Evolutionary conservation across 2,329 filamentous ascomycete genomes (phyloP).

Genomic region (Cladorrhinum sp.): DNA sequence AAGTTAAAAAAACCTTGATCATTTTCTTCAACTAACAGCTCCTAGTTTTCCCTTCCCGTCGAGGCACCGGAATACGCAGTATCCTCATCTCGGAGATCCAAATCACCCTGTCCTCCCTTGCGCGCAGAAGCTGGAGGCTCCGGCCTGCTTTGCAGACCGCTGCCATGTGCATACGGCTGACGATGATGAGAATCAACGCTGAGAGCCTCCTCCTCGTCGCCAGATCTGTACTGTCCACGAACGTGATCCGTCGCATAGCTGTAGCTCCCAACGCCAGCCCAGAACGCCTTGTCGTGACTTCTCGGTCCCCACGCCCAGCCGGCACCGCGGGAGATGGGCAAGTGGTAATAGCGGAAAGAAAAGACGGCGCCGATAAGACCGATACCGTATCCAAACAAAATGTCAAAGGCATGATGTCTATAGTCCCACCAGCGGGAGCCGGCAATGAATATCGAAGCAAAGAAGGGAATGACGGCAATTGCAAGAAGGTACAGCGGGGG

Average conservation of each 20-base stretch:
- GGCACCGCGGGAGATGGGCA: constrained; percentile 72
- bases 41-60: not conserved
- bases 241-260: constrained; percentile 50
- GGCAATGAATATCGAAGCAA: constrained; percentile 75
- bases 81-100: constrained; percentile 12
- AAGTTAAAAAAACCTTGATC: not conserved
- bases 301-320: constrained; percentile 90
- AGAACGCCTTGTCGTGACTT: constrained; percentile 70
- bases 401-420: constrained; percentile 89
- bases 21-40: not conserved
- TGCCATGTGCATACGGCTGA: constrained; percentile 17
- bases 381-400: constrained; percentile 78
- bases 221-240: constrained; percentile 23
- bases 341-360: constrained; percentile 80
- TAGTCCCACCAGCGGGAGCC: constrained; percentile 84
- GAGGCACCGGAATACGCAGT: constrained; percentile 15
- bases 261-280: constrained; percentile 65
- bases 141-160: constrained; percentile 11
- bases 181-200: not conserved
- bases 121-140: not conserved
- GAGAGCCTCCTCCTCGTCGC: constrained; percentile 33
- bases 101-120: constrained; percentile 7
- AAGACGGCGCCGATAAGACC: constrained; percentile 69
- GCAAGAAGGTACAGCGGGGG: constrained; percentile 77
- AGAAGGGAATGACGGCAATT: constrained; percentile 67